A percentile compares a stretch with the other conserved stretches of the same genome.
These are phyloP conservation scores for Echites panduratus DNA, from an alignment of 257 asterid genomes.

Conservation along the genomic window DNA sequence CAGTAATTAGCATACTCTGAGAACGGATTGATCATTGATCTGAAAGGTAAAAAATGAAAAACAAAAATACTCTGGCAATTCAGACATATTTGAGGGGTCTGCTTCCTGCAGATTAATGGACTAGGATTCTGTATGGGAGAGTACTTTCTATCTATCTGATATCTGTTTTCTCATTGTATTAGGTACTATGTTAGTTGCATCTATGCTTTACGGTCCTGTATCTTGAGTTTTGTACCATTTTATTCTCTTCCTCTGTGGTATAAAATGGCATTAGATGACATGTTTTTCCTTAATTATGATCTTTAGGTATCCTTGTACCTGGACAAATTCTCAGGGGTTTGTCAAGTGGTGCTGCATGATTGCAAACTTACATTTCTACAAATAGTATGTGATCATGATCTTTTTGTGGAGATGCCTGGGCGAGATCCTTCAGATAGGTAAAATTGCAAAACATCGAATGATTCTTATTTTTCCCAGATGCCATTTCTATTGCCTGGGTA, in stretches of 20 bases:
- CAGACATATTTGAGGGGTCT: background rate
- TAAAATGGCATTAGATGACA: conserved; percentile 10
- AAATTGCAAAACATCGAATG: conserved; percentile 5
- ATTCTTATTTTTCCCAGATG: conserved; percentile 6
- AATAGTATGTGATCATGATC: conserved; percentile 96
- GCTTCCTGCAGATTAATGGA: background rate
- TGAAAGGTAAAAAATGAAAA: background rate
- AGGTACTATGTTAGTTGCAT: too few species aligned
- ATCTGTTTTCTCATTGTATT: too few species aligned
- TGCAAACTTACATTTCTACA: conserved; percentile 96
- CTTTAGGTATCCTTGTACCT: conserved; percentile 93
- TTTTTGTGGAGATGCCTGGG: conserved; percentile 99
- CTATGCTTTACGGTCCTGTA: too few species aligned
- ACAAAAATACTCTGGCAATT: background rate
- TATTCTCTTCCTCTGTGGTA: conserved; percentile 1
- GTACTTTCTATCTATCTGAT: background rate
- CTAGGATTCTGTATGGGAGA: background rate
- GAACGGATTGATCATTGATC: background rate
- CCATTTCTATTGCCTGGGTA: too few species aligned
- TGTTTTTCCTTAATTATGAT: conserved; percentile 17
- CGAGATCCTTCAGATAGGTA: conserved; percentile 99
- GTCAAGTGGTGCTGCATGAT: conserved; percentile 90
- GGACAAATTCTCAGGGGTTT: conserved; percentile 96
- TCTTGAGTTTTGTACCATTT: conserved; percentile 4
- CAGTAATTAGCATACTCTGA: background rate